These are phyloP conservation scores for Apostasia ramifera DNA, from an alignment of 106 monocot species.

Conservation along the genomic window DNA sequence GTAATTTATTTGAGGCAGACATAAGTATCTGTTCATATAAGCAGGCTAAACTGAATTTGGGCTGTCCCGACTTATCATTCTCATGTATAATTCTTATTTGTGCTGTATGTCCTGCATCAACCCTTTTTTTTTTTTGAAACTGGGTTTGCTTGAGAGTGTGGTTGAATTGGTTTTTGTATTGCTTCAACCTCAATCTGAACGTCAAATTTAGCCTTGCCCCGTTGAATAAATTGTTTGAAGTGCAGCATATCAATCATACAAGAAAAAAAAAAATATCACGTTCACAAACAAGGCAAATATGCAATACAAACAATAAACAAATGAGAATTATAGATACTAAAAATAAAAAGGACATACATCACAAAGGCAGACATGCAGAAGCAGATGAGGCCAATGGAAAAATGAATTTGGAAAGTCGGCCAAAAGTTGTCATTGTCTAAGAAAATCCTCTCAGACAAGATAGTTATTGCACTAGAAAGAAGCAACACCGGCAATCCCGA, in stretches of 20 bases:
- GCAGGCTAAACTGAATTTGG: too few relatives aligned
- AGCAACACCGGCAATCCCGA: slow-evolving; percentile 70
- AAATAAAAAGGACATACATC: slow-evolving; percentile 46
- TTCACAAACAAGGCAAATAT: not conserved
- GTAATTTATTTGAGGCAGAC: too few relatives aligned
- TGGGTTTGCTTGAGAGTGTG: too few relatives aligned
- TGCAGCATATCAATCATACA: not conserved
- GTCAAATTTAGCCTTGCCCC: too few relatives aligned
- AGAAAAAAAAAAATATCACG: not conserved
- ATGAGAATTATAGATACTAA: not conserved
- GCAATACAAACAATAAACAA: not conserved
- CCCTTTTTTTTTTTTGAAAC: too few relatives aligned
- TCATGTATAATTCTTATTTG: too few relatives aligned
- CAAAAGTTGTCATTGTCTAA: slow-evolving; percentile 65
- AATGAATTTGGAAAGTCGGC: slow-evolving; percentile 64
- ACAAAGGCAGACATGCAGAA: slow-evolving; percentile 43
- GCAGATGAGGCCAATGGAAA: slow-evolving; percentile 52
- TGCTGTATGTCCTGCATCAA: too few relatives aligned
- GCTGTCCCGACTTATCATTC: too few relatives aligned
- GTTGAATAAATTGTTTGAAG: too few relatives aligned
- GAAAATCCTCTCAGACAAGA: slow-evolving; percentile 64
- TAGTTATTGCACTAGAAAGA: slow-evolving; percentile 41
- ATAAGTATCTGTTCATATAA: too few relatives aligned
- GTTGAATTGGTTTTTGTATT: too few relatives aligned
- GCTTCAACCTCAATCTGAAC: too few relatives aligned